Percentiles rank a stretch among this genome's conserved stretches.
phyloP scores from a whole-genome alignment of 352 stramenopile species.

The Pythium chondricola region DNA sequence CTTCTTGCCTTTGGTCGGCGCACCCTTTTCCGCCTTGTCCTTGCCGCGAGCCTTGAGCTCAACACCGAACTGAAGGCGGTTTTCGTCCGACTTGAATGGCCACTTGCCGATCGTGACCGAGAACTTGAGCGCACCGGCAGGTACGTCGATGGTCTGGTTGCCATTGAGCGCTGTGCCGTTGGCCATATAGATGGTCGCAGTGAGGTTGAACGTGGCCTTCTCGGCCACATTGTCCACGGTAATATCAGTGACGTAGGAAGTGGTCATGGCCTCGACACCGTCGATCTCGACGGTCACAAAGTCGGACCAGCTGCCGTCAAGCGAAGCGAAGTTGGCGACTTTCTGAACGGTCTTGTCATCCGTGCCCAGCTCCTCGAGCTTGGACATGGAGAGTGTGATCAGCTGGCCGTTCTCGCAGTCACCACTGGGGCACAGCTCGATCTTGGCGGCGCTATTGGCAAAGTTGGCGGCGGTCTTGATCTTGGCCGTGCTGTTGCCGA shows the following conservation, averaged over 20 bases:
- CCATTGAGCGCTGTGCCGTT: conserved; percentile 29
- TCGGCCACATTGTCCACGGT: background rate
- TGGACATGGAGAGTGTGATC: conserved; percentile 15
- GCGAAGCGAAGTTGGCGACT: conserved; percentile 21
- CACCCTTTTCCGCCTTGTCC: background rate
- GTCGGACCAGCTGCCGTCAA: conserved; percentile 20
- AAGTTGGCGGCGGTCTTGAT: conserved; percentile 37
- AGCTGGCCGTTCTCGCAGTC: conserved; percentile 14
- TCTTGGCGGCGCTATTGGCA: conserved; percentile 21
- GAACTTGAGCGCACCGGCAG: conserved; percentile 39
- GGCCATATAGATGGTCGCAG: conserved; percentile 25
- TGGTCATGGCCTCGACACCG: conserved; percentile 19
- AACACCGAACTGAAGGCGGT: conserved; percentile 26
- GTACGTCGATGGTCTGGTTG: conserved; percentile 22
- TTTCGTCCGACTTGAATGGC: conserved; percentile 19
- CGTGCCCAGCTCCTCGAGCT: conserved; percentile 25
- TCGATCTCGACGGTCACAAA: conserved; percentile 10
- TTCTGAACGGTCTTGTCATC: conserved; percentile 4
- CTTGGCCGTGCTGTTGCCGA: background rate
- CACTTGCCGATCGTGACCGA: conserved; percentile 25
- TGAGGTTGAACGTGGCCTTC: conserved; percentile 25
- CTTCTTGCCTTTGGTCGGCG: too few relatives aligned
- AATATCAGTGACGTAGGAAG: conserved; percentile 20
- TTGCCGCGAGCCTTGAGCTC: conserved; percentile 26
- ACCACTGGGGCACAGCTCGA: conserved; percentile 29